Evolutionary conservation across 345 rosid species (phyloP).

Genomic region (Reutealis trisperma): DNA sequence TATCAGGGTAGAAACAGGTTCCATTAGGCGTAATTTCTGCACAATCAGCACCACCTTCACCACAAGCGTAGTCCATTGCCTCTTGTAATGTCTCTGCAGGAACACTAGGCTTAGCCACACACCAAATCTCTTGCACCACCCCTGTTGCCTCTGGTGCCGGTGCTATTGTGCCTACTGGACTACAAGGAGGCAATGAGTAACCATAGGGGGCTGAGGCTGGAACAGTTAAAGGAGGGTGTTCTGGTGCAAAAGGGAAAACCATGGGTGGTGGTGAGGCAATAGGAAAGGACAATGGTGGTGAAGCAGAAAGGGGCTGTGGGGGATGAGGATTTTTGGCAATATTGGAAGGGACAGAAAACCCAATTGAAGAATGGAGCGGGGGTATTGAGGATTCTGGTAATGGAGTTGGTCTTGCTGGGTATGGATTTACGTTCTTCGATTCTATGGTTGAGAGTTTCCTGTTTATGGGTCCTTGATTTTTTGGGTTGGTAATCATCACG

Average conservation of each 20-base stretch:
- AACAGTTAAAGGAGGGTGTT: conserved; percentile 31
- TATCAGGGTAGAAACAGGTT: conserved; percentile 45
- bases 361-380: conserved; percentile 48
- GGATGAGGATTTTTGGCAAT: conserved; percentile 45
- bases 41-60: conserved; percentile 50
- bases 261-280: conserved; percentile 26
- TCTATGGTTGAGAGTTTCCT: conserved; percentile 50
- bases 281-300: conserved; percentile 25
- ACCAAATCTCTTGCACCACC: conserved; percentile 53
- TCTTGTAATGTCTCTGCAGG: conserved; percentile 42
- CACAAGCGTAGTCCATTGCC: conserved; percentile 55
- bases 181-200: conserved; percentile 48
- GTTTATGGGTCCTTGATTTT: conserved; percentile 21
- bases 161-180: conserved; percentile 29
- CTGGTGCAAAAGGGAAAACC: conserved; percentile 41
- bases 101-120: conserved; percentile 52
- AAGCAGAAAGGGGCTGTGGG: conserved; percentile 15
- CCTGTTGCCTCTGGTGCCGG: conserved; percentile 34
- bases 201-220: conserved; percentile 36
- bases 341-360: conserved; percentile 53
- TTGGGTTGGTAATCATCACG: conserved; percentile 36
- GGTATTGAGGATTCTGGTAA: conserved; percentile 45
- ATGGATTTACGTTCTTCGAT: conserved; percentile 33
- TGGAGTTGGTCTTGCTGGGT: conserved; percentile 52
- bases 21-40: conserved; percentile 35